phyloP scores from a whole-genome alignment of 306 rosid genomes.

The Malus sylvestris region DNA sequence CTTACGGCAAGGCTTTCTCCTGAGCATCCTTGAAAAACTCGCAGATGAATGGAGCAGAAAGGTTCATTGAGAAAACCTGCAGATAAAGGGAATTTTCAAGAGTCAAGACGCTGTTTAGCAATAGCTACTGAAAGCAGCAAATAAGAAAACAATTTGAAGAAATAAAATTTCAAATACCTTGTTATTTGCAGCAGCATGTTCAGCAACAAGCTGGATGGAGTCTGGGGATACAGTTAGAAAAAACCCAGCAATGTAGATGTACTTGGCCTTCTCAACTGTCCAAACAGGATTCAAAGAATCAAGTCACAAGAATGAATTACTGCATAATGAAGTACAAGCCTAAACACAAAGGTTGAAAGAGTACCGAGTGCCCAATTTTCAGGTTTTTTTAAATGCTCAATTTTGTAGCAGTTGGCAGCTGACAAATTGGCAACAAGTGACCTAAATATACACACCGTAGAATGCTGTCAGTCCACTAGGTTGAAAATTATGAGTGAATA shows the following conservation, averaged over 20 bases:
- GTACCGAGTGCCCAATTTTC: conserved; percentile 95
- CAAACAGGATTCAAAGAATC: not conserved
- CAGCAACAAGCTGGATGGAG: conserved; percentile 87
- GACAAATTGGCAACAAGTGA: conserved; percentile 93
- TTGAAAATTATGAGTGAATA: not conserved
- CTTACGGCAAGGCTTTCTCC: conserved; percentile 72
- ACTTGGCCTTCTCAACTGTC: conserved; percentile 92
- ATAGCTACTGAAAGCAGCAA: not conserved
- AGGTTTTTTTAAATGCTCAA: conserved; percentile 68
- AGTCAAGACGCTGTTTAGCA: not conserved
- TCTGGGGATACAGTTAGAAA: conserved; percentile 92
- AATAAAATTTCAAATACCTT: conserved; percentile 40
- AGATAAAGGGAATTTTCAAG: conserved; percentile 2
- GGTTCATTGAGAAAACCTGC: conserved; percentile 84
- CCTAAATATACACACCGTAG: conserved; percentile 24
- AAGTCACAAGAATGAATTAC: not conserved
- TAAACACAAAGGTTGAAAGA: not conserved
- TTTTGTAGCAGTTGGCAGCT: conserved; percentile 93
- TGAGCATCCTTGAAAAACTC: conserved; percentile 84
- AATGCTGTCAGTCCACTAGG: not conserved
- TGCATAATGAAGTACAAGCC: not conserved
- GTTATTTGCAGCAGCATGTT: conserved; percentile 69
- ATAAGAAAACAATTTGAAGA: not conserved
- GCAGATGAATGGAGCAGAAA: conserved; percentile 93
- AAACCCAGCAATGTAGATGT: conserved; percentile 85